These are phyloP conservation scores for Tricholoma flavovirens DNA, from an alignment of 768 basidiomycete species.

Conservation along the genomic window DNA sequence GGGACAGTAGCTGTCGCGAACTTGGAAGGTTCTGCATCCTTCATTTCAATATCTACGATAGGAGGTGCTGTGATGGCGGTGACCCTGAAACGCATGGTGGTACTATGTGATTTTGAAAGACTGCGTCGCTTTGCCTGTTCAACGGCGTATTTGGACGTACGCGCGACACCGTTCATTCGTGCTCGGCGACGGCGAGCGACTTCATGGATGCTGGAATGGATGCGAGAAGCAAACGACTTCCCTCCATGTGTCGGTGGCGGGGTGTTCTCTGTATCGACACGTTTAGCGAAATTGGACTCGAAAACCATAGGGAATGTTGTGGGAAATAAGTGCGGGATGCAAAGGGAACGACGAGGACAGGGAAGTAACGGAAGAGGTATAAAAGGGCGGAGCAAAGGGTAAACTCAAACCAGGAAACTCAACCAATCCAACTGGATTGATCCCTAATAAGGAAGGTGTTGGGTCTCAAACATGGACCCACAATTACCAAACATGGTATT, in stretches of 20 bases:
- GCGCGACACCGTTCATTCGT: slow-evolving; percentile 22
- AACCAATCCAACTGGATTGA: neutral
- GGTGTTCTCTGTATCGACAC: slow-evolving; percentile 26
- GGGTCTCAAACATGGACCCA: neutral
- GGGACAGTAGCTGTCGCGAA: slow-evolving; percentile 22
- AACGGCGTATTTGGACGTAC: slow-evolving; percentile 27
- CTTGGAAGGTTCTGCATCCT: slow-evolving; percentile 19
- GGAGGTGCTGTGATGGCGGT: slow-evolving; percentile 10
- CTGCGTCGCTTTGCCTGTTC: slow-evolving; percentile 35
- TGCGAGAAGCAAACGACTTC: slow-evolving; percentile 16
- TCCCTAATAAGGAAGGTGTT: neutral
- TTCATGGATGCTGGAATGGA: slow-evolving; percentile 17
- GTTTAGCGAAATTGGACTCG: slow-evolving; percentile 18
- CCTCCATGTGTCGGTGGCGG: slow-evolving; percentile 18
- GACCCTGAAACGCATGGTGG: slow-evolving; percentile 24
- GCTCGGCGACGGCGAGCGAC: slow-evolving; percentile 36
- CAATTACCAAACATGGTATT: neutral
- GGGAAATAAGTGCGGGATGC: neutral
- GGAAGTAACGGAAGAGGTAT: neutral
- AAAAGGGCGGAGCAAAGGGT: neutral
- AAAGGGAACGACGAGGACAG: neutral
- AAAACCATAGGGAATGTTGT: slow-evolving; percentile 20
- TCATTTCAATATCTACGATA: slow-evolving; percentile 27
- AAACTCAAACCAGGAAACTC: neutral
- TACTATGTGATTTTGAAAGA: slow-evolving; percentile 16